Conservation (phyloP, 352 stramenopile species). For the Globisporangium okanoganense region DNA sequence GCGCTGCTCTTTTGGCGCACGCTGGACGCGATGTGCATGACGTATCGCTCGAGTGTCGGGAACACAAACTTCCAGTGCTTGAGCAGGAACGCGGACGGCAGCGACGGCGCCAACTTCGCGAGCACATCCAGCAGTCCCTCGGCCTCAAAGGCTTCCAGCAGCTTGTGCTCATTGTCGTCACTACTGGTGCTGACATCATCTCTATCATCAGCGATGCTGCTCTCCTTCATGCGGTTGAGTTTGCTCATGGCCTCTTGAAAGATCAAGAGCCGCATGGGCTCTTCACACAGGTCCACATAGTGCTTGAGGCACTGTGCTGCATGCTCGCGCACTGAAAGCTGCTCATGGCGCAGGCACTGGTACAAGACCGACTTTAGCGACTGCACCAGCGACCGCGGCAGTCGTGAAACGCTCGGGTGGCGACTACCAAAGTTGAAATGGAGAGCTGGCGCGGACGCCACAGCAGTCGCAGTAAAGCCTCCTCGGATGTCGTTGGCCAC, state of each 20-base stretch:
- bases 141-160: conserved; percentile 50
- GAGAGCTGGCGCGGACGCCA: neutral
- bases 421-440: conserved; percentile 29
- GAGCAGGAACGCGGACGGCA: conserved; percentile 46
- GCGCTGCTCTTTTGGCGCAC: conserved; percentile 53
- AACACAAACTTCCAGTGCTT: conserved; percentile 76
- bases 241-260: conserved; percentile 81
- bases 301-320: conserved; percentile 43
- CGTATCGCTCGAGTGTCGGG: conserved; percentile 63
- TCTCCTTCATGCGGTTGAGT: conserved; percentile 52
- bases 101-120: conserved; percentile 31
- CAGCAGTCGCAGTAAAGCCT: conserved; percentile 6
- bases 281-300: conserved; percentile 48
- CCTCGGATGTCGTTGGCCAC: conserved; percentile 30
- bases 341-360: conserved; percentile 45
- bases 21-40: conserved; percentile 69
- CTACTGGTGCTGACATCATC: neutral
- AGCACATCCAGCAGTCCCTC: conserved; percentile 68
- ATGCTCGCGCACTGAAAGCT: conserved; percentile 51
- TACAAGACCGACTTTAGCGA: conserved; percentile 56
- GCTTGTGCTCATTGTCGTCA: conserved; percentile 13
- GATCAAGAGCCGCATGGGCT: conserved; percentile 40
- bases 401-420: conserved; percentile 15
- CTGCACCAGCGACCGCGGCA: conserved; percentile 27
- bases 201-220: neutral